Evolutionary conservation across 1,139 yeast genomes (phyloP).

Genomic region (Pichia terricola): DNA sequence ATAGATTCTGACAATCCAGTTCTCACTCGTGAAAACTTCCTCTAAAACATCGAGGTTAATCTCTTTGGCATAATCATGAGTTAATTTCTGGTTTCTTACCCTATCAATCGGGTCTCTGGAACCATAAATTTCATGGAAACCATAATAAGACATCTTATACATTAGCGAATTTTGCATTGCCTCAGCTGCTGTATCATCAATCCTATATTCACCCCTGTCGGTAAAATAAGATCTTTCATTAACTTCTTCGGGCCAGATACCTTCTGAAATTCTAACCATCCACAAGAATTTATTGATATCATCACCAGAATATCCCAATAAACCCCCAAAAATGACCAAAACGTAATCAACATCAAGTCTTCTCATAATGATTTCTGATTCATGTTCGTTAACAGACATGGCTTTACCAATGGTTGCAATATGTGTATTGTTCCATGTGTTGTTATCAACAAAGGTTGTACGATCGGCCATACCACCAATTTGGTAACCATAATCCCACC

Average conservation of each 20-base stretch:
- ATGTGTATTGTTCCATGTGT: constrained; percentile 99
- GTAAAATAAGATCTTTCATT: constrained; percentile 80
- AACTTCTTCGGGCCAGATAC: constrained; percentile 98
- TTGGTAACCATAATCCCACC: constrained; percentile 99
- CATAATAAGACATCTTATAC: constrained; percentile 92
- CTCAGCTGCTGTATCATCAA: constrained; percentile 71
- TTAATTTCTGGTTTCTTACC: constrained; percentile 76
- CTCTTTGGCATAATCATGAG: constrained; percentile 34
- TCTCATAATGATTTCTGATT: constrained; percentile 76
- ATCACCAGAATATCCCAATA: constrained; percentile 91
- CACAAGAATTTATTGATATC: constrained; percentile 94
- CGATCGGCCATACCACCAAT: constrained; percentile 99
- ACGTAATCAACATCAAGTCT: constrained; percentile 95
- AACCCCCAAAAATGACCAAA: constrained; percentile 87
- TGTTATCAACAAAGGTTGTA: constrained; percentile 95
- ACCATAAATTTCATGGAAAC: constrained; percentile 66
- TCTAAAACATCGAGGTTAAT: constrained; percentile 71
- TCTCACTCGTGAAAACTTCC: constrained; percentile 91
- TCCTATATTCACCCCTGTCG: constrained; percentile 75
- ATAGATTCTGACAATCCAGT: constrained; percentile 94
- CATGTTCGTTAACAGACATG: constrained; percentile 84
- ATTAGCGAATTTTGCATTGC: constrained; percentile 83
- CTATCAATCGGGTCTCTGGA: constrained; percentile 62
- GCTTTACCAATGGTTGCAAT: constrained; percentile 99
- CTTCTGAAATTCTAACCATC: constrained; percentile 99